phyloP scores from a whole-genome alignment of 768 basidiomycete species.

The Tulasnella sp. region DNA sequence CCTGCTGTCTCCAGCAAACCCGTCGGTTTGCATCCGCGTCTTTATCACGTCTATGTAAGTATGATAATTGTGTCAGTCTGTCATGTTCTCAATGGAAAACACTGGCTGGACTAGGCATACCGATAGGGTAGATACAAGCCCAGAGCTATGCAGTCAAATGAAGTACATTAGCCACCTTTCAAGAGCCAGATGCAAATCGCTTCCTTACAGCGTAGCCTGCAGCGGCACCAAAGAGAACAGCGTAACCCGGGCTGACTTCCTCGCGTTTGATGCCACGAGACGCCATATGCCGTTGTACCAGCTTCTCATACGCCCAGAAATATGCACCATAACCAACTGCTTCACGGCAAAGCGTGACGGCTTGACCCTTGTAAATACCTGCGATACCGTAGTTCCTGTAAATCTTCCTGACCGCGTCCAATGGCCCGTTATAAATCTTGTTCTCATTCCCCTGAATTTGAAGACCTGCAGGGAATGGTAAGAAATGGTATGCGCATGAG shows the following conservation, averaged over 20 bases:
- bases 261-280: slow-evolving; percentile 58
- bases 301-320: slow-evolving; percentile 86
- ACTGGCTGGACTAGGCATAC: slow-evolving; percentile 13
- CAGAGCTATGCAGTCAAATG: neutral
- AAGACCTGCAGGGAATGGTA: slow-evolving; percentile 41
- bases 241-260: slow-evolving; percentile 63
- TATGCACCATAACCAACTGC: slow-evolving; percentile 75
- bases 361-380: slow-evolving; percentile 90
- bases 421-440: slow-evolving; percentile 70
- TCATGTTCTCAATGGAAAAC: neutral
- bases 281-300: slow-evolving; percentile 73
- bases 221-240: slow-evolving; percentile 79
- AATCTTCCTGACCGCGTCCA: slow-evolving; percentile 82
- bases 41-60: slow-evolving; percentile 97
- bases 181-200: neutral
- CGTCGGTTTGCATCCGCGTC: slow-evolving; percentile 92
- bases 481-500: neutral
- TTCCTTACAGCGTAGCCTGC: slow-evolving; percentile 76
- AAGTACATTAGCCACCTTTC: neutral
- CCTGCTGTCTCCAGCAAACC: slow-evolving; percentile 63
- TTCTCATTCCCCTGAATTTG: slow-evolving; percentile 80
- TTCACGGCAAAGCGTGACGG: slow-evolving; percentile 76
- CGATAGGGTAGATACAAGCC: slow-evolving; percentile 6
- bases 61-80: slow-evolving; percentile 33
- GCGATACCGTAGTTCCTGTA: slow-evolving; percentile 59